Evolutionary conservation across 768 basidiomycete genomes (phyloP), one percentile per base, ranked within the genome.

Genomic region (Tephrocybe sp.): DNA sequence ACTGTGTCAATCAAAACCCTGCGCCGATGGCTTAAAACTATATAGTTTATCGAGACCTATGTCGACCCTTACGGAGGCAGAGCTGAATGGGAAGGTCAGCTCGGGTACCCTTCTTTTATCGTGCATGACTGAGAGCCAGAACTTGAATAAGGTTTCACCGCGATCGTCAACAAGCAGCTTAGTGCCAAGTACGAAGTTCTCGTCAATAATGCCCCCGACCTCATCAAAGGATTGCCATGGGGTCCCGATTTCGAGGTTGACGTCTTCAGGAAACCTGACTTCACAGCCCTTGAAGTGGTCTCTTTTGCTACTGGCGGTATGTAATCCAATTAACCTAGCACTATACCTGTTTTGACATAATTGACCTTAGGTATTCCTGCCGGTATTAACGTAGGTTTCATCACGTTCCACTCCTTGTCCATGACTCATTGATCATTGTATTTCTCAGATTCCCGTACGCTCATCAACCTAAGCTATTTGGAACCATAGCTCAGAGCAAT

Each of bases 11-110:
- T 18, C 36, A 34, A n/a, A 37, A 24, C 8, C 9, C 15, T 34
- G 38, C 44, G 16, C 22, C 24, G n/a, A 34, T n/a, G 43, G 32
- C 24, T 43, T 35, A 32, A 26, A 40, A 11, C 44, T 31, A 31
- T 19, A 9, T 44, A 78, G 67, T 91, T 90, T 64, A 77, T 91
- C 32, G 89, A 91, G 74, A 91, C 86, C 1, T 90, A 90, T 52
- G 86, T 92, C 15, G 92, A 94, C 61, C 92, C 92, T 6, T 92
- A 89, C 51, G 92, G 92, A 28, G 86, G 80, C n/a, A 82, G 92
- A 43, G 92, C 92, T 0, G 92, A 94, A 65, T 94, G 92, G 92
- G 91, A 94, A 80, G 91, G 89, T 83, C 47, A 28, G 58, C 47
- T 35, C 38, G 21, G 22, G 35, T 45, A 30, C 28, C 30, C 19